Evolutionary conservation across 1,139 yeast species (phyloP), one percentile per base, ranked within the genome.

Genomic region (Cylindricascospora bacillispora): DNA sequence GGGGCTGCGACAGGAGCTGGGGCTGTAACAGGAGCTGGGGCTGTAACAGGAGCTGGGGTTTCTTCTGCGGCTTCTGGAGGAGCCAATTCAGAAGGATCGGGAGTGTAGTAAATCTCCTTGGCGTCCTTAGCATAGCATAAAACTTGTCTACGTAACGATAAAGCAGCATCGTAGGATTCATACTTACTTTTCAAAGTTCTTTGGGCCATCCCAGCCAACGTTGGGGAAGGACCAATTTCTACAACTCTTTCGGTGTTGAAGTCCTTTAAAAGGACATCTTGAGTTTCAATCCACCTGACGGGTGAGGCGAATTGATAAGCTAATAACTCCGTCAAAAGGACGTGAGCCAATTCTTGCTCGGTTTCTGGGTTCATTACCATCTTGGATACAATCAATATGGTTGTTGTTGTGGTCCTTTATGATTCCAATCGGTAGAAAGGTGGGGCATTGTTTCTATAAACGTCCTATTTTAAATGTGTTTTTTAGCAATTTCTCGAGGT

Each of bases 261-360:
- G 47, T 85, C 92, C 57, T 82, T 80, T 56, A 89, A 73, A 57
- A 89, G 81, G 36, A 86, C 97, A 67, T 89, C 98, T 62, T 89
- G 98, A 39, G 98, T 89, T 60, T 89, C 98, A 58, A 89, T 92
- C 97, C 99, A 89, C 70, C 97, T 77, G 43, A 89, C 99, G 28
- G 99, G 98, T 40, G 97, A 86, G 27, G 99, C 98, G 55, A 89
- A 89, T 62, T 89, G 99, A 63, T 86, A 89, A 30, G 98, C 97
- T 62, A 89, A 70, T 49, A 89, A 73, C 70, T 89, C 98, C 15
- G 95, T 85, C 57, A 89, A 70, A 46, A 89, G 70, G 41, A 85
- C 78, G 58, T 89, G 97, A 43, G 98, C 93, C 47, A 89, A 73
- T 59, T 89, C 97, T 66, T 89, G 98, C 67, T 89, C 93, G 43